Conservation (phyloP, 169 alveolate genomes). For the Plasmodium reichenowi region DNA sequence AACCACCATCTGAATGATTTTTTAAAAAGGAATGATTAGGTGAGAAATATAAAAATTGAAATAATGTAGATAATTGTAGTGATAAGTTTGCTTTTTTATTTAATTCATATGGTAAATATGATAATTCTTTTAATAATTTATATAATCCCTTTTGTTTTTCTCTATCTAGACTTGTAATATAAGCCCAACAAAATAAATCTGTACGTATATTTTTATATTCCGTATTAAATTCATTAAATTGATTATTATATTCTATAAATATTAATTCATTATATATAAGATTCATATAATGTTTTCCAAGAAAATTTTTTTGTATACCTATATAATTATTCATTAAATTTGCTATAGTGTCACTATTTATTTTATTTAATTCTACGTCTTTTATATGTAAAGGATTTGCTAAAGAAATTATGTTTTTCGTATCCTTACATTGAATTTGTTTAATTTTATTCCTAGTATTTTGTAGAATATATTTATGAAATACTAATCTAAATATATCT, state of each 20-base stretch:
- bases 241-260: slow-evolving; percentile 75
- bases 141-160: slow-evolving; percentile 71
- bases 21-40: slow-evolving; percentile 73
- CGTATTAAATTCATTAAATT: slow-evolving; percentile 65
- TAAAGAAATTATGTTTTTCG: slow-evolving; percentile 56
- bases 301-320: slow-evolving; percentile 61
- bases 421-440: slow-evolving; percentile 61
- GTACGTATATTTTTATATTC: slow-evolving; percentile 69
- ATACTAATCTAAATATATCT: slow-evolving; percentile 53
- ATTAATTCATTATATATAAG: slow-evolving; percentile 57
- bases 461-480: slow-evolving; percentile 34
- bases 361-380: slow-evolving; percentile 61
- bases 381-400: slow-evolving; percentile 75
- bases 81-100: slow-evolving; percentile 77
- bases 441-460: slow-evolving; percentile 39
- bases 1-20: slow-evolving; percentile 75
- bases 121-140: slow-evolving; percentile 68
- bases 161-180: slow-evolving; percentile 67
- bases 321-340: slow-evolving; percentile 56
- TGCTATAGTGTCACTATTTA: slow-evolving; percentile 60
- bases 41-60: slow-evolving; percentile 67
- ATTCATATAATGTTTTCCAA: slow-evolving; percentile 41
- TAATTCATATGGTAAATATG: slow-evolving; percentile 70
- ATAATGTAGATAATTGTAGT: slow-evolving; percentile 67
- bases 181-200: slow-evolving; percentile 76